phyloP scores from a whole-genome alignment of 768 basidiomycete genomes.

The Pisolithus sp. region DNA sequence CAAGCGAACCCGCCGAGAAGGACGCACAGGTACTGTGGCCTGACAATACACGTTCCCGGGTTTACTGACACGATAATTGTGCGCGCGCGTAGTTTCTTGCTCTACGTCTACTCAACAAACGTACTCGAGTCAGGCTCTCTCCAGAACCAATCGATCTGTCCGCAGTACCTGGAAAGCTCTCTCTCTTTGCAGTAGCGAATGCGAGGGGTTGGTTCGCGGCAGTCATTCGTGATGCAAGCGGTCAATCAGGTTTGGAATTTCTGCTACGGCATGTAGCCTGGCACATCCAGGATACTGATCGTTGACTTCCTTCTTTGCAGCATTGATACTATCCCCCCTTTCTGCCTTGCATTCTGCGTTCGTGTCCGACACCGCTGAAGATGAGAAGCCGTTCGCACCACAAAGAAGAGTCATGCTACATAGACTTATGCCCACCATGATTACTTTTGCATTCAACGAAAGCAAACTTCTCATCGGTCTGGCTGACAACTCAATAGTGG shows the following conservation, averaged over 20 bases:
- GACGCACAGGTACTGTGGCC: slow-evolving; percentile 23
- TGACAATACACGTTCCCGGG: background rate
- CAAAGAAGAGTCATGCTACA: slow-evolving; percentile 43
- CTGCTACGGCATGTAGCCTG: background rate
- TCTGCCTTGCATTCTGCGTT: slow-evolving; percentile 53
- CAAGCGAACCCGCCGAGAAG: slow-evolving; percentile 21
- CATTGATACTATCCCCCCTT: slow-evolving; percentile 56
- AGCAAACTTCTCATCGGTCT: slow-evolving; percentile 55
- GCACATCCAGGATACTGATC: background rate
- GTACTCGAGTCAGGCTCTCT: slow-evolving; percentile 59
- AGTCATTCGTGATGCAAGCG: slow-evolving; percentile 32
- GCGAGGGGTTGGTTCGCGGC: slow-evolving; percentile 68
- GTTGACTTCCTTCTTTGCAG: slow-evolving; percentile 27
- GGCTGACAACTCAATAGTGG: slow-evolving; percentile 50
- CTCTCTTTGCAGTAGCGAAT: slow-evolving; percentile 55
- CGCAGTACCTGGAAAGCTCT: slow-evolving; percentile 37
- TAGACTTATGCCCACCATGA: slow-evolving; percentile 41
- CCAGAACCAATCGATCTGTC: slow-evolving; percentile 40
- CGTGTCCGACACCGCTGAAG: slow-evolving; percentile 32
- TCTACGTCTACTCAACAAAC: slow-evolving; percentile 46
- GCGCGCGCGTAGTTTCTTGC: slow-evolving; percentile 30
- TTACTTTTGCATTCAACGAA: slow-evolving; percentile 55
- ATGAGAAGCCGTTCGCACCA: slow-evolving; percentile 42
- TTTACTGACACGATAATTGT: slow-evolving; percentile 4
- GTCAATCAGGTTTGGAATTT: slow-evolving; percentile 32